Percentiles rank a stretch among this genome's conserved stretches.
Conservation (phyloP, 1,284 basidiomycete genomes). For the Inonotus obliquus region DNA sequence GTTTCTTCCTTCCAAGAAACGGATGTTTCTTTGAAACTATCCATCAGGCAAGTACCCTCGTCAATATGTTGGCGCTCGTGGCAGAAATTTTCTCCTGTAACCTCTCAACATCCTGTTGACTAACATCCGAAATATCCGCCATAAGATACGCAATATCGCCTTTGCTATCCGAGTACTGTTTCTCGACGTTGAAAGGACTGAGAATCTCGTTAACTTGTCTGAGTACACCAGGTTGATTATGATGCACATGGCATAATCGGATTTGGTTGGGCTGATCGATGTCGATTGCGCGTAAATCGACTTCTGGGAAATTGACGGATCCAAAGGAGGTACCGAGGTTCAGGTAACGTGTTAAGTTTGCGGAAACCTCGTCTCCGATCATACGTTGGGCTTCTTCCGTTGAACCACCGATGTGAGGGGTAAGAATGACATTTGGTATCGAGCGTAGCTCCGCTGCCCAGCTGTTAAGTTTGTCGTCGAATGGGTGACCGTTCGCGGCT, state of each 20-base stretch:
- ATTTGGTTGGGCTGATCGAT: constrained; percentile 79
- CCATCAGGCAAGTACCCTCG: constrained; percentile 69
- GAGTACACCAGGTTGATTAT: constrained; percentile 96
- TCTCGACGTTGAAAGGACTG: constrained; percentile 96
- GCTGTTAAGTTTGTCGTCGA: constrained; percentile 80
- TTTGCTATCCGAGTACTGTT: constrained; percentile 97
- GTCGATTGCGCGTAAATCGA: constrained; percentile 90
- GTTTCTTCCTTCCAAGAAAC: constrained; percentile 21
- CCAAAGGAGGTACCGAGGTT: constrained; percentile 89
- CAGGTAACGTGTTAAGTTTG: constrained; percentile 85
- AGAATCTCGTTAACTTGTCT: constrained; percentile 92
- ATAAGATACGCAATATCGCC: constrained; percentile 94
- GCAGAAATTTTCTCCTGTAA: constrained; percentile 81
- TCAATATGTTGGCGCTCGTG: constrained; percentile 85
- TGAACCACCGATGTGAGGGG: constrained; percentile 97
- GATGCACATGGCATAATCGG: constrained; percentile 94
- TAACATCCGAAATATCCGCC: constrained; percentile 93
- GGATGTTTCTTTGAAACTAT: constrained; percentile 18
- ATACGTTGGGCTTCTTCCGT: constrained; percentile 98
- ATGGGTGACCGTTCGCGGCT: constrained; percentile 82
- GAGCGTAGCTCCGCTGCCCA: constrained; percentile 75
- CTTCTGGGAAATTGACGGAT: constrained; percentile 99
- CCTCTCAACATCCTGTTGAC: constrained; percentile 74
- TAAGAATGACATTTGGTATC: constrained; percentile 88
- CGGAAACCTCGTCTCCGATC: constrained; percentile 95